These are phyloP conservation scores for Datisca glomerata DNA, from an alignment of 306 rosid species.

Conservation along the genomic window DNA sequence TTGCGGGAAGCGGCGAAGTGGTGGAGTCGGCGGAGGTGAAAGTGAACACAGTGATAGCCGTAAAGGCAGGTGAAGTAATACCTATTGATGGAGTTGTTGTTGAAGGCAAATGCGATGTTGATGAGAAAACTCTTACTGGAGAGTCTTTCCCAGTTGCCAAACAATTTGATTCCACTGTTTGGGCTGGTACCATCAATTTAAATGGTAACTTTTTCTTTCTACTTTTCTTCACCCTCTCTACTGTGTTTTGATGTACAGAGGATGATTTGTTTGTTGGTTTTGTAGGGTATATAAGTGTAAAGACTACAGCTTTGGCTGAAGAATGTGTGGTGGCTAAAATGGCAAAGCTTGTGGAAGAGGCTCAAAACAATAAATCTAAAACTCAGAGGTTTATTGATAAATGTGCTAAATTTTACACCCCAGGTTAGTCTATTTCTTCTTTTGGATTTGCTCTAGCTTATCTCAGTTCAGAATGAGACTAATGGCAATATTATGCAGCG, in stretches of 20 bases:
- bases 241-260: neutral
- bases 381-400: conserved; percentile 75
- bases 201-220: no score
- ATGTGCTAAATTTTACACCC: conserved; percentile 80
- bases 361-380: conserved; percentile 73
- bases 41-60: conserved; percentile 50
- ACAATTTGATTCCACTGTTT: conserved; percentile 62
- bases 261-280: conserved; percentile 7
- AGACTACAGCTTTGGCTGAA: conserved; percentile 74
- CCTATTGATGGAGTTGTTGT: conserved; percentile 84
- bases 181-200: conserved; percentile 90
- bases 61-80: conserved; percentile 82
- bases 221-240: neutral
- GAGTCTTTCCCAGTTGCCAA: conserved; percentile 88
- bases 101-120: conserved; percentile 76
- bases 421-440: conserved; percentile 37
- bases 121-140: conserved; percentile 81
- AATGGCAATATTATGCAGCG: conserved; percentile 56
- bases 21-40: conserved; percentile 74
- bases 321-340: conserved; percentile 93
- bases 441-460: no score
- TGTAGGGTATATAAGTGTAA: conserved; percentile 76
- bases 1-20: conserved; percentile 73
- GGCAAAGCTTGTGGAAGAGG: conserved; percentile 94
- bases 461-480: no score